phyloP scores from a whole-genome alignment of 306 rosid genomes.

The Fragaria nilgerrensis region DNA sequence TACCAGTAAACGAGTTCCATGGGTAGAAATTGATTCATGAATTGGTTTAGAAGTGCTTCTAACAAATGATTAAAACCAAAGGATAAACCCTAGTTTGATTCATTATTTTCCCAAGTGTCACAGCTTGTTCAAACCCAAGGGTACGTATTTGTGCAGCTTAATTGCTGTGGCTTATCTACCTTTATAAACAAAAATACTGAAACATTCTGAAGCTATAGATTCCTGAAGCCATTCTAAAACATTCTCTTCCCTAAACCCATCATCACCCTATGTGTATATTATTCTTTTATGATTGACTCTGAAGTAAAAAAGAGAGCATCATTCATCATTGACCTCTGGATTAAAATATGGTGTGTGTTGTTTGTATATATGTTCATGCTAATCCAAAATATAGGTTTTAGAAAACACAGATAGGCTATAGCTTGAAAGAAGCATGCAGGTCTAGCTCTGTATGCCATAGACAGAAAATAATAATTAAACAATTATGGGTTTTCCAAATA shows the following conservation, averaged over 20 bases:
- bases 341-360: background rate
- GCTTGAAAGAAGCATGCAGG: background rate
- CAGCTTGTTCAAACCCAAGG: background rate
- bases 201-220: background rate
- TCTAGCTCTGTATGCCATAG: background rate
- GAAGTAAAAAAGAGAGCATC: background rate
- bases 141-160: background rate
- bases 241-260: background rate
- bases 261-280: background rate
- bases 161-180: background rate
- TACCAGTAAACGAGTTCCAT: background rate
- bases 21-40: background rate
- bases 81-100: background rate
- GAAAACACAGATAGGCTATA: conserved; percentile 1
- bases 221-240: background rate
- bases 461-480: conserved; percentile 57
- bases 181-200: background rate
- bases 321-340: background rate
- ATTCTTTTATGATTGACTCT: background rate
- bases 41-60: background rate
- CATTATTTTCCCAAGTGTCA: background rate
- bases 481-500: conserved; percentile 49
- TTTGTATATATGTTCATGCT: background rate
- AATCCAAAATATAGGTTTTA: background rate
- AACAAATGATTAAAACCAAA: background rate